Base-by-base conservation (phyloP, 768 basidiomycete genomes). In the Collybiopsis luxurians region DNA sequence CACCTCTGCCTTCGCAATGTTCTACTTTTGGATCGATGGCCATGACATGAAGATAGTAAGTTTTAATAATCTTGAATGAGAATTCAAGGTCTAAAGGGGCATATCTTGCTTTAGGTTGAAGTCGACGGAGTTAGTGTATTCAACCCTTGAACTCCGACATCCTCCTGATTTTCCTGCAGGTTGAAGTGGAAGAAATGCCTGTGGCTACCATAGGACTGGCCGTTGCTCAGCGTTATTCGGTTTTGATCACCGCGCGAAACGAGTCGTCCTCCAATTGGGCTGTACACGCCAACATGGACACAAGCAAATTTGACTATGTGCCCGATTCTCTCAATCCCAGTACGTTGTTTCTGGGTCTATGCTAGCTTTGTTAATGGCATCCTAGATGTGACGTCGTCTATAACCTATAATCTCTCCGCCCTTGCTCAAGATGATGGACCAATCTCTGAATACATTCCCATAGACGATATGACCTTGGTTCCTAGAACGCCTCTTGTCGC, bases 221-320 rank as follows among this genome's bases (percentile, higher is more conserved):
- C 13, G 93, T 89, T 28, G 95, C 95, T 0, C 96, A 98, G 70
- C 85, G 96, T 19, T 97, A 96, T 71, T 95, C 95, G 0, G 76
- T 99, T 39, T 84, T 98, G 30, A 92, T 99, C 53, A 88, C 87
- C 10, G 95, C 96, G 9, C 84, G 89, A 47, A 95, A 95, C 70
- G 90, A 94, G 60, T 89, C 87, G 0, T 73, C 80, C 2, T 74
- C 81, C 21, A 97, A 99, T 76, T 98, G 87, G 86, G 84, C 83
- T 51, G 84, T 99, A 56, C 91, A 94, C 66, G 89, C 90, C 4
- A 91, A 95, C 76, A 91, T 98, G 83, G 92, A 95, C 67, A 81
- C 81, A 0, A 75, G 74, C 59, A 96, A 95, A 94, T 98, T 97
- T 69, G 96, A 98, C 68, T 75, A 61, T 15, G 66, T 95, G 13